These are phyloP conservation scores for Xerocomellus dryophilus DNA, from an alignment of 768 basidiomycete species.

Conservation along the genomic window DNA sequence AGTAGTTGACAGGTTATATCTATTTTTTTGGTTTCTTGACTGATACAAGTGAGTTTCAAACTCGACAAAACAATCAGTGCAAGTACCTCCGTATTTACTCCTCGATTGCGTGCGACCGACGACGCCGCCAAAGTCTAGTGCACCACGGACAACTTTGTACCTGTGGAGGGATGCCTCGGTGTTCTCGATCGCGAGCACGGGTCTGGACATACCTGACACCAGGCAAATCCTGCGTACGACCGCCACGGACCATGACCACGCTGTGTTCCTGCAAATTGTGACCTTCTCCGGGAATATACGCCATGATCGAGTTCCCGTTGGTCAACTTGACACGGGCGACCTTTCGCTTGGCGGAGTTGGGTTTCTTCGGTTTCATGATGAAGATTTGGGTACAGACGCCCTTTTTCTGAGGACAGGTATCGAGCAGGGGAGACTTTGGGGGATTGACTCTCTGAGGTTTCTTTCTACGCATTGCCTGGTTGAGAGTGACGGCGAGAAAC, in stretches of 20 bases:
- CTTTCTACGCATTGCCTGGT: conserved; percentile 84
- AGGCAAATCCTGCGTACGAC: conserved; percentile 95
- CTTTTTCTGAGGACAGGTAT: conserved; percentile 80
- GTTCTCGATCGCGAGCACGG: neutral
- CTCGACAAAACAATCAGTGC: neutral
- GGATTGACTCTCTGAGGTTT: conserved; percentile 46
- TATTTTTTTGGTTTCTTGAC: conserved; percentile 89
- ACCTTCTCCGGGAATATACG: conserved; percentile 96
- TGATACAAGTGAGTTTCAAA: conserved; percentile 28
- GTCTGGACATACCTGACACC: conserved; percentile 78
- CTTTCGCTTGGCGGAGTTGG: conserved; percentile 97
- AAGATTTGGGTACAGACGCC: conserved; percentile 84
- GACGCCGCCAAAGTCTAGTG: conserved; percentile 88
- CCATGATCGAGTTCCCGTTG: conserved; percentile 84
- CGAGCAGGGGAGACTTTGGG: conserved; percentile 73
- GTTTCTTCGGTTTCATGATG: conserved; percentile 90
- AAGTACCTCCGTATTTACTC: conserved; percentile 89
- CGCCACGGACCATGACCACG: conserved; percentile 92
- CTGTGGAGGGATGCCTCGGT: conserved; percentile 39
- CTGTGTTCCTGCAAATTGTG: conserved; percentile 98
- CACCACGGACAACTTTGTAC: conserved; percentile 93
- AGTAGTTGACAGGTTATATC: neutral
- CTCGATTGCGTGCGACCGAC: conserved; percentile 76
- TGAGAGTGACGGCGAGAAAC: conserved; percentile 65
- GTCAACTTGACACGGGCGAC: conserved; percentile 91